Base-by-base conservation (phyloP, 2,329 filamentous ascomycete genomes). In the Trichoderma sp. region DNA sequence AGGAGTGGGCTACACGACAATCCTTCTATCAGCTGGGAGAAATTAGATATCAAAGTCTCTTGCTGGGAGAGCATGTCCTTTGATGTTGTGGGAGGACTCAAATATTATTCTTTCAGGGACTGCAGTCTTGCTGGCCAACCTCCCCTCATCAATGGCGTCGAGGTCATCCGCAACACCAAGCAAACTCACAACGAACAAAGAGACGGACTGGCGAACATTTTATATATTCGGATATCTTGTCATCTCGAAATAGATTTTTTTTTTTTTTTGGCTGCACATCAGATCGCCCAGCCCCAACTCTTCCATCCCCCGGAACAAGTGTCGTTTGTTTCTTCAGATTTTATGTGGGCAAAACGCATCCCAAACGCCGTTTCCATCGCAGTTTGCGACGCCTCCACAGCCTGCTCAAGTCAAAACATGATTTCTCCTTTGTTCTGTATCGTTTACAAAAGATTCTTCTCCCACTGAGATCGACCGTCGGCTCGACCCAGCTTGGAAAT, bases 281-380 rank as follows among this genome's bases (percentile, higher is more conserved):
- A 74, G 74, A 71, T 68, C 71, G 70, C 64, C 67, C 72, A 73
- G 73, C 27, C 37, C 17, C 42, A 42, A 10, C 72, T 72, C 72
- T 76, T 70, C 71, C 72, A 72, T 42, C 29, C 59, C 60, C 17
- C 34, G 12, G n/a, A 42, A 65, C 69, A 73, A 71, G 45, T 34
- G 50, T 74, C 71, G 70, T 75, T 69, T 70, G 72, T 37, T 67
- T 70, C 48, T 37, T 58, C 19, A 19, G 10, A 52, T 52, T 60
- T 72, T 75, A 72, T 73, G 70, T 71, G 75, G 74, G 74, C 72
- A 68, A 68, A 65, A 66, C 77, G 74, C 73, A 77, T 73, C 75
- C 77, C 71, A 73, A 78, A 78, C 76, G 76, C 76, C 76, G 70
- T 76, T 74, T 70, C 74, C 72, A 76, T 76, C 75, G 73, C 72